A percentile compares a stretch with the other conserved stretches of the same genome.
phyloP scores from a whole-genome alignment of 441 rosid species.

The Brassica hybrid region DNA sequence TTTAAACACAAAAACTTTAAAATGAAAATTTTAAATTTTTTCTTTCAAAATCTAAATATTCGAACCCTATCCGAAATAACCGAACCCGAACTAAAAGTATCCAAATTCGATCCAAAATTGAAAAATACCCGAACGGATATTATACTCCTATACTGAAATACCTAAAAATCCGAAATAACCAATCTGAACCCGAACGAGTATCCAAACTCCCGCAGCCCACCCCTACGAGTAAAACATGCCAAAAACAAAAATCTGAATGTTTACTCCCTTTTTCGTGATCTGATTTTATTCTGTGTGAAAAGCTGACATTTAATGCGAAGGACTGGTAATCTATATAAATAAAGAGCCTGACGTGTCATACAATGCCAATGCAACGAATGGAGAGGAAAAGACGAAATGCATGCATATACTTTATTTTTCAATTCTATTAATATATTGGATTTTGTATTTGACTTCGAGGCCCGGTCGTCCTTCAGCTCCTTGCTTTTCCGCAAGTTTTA shows the following conservation, averaged over 20 bases:
- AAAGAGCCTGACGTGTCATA: constrained; percentile 3
- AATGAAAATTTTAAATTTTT: no score
- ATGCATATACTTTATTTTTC: constrained; percentile 23
- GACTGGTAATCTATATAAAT: constrained; percentile 10
- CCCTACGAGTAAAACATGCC: no score
- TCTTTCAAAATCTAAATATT: no score
- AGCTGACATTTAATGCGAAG: not conserved
- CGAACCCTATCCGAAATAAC: no score
- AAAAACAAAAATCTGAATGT: not conserved
- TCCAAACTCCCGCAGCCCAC: no score
- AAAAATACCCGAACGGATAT: no score
- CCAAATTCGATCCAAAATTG: no score
- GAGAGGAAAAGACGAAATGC: constrained; percentile 38
- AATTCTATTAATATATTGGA: not conserved
- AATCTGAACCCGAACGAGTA: no score
- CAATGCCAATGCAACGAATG: constrained; percentile 22
- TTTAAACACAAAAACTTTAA: no score
- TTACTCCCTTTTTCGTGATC: not conserved
- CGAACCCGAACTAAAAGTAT: no score
- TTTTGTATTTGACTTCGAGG: constrained; percentile 23
- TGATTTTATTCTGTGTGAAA: not conserved
- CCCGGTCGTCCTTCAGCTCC: constrained; percentile 20
- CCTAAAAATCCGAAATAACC: no score
- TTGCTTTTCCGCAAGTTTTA: constrained; percentile 26
- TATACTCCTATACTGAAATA: no score